phyloP scores from a whole-genome alignment of 73 alveolate genomes.

The Paramecium sexaurelia region DNA sequence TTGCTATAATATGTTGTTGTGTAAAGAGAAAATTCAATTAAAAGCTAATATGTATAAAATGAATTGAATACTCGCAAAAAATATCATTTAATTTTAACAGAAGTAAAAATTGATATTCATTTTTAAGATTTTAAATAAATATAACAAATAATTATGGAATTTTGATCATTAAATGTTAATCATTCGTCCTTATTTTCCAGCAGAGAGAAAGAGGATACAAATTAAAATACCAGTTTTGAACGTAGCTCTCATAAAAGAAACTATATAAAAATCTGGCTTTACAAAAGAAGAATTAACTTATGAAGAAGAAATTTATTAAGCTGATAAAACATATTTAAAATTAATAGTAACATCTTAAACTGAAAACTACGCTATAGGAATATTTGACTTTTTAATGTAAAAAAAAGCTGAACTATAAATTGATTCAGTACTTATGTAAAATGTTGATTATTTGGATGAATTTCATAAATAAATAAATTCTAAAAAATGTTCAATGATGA shows the following conservation, averaged over 20 bases:
- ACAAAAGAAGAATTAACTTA: neutral
- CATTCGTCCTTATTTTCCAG: slow-evolving; percentile 36
- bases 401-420: neutral
- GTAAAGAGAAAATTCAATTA: slow-evolving; percentile 48
- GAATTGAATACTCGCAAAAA: slow-evolving; percentile 15
- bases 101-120: neutral
- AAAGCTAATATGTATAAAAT: slow-evolving; percentile 51
- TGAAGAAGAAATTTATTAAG: slow-evolving; percentile 17
- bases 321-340: neutral
- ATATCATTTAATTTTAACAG: slow-evolving; percentile 46
- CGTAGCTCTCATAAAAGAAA: neutral
- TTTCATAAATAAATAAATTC: slow-evolving; percentile 7
- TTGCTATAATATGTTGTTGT: slow-evolving; percentile 26
- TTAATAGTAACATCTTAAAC: neutral
- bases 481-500: neutral
- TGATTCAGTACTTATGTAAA: slow-evolving; percentile 7
- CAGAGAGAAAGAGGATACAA: slow-evolving; percentile 35
- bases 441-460: slow-evolving; percentile 54
- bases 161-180: neutral
- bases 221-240: neutral
- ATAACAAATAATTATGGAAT: slow-evolving; percentile 11
- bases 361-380: neutral
- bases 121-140: neutral
- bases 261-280: neutral
- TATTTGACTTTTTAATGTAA: neutral